Evolutionary conservation across 495 filamentous ascomycete species (phyloP), one percentile per base, ranked within the genome.

Genomic region (Chaetomium cochliodes): DNA sequence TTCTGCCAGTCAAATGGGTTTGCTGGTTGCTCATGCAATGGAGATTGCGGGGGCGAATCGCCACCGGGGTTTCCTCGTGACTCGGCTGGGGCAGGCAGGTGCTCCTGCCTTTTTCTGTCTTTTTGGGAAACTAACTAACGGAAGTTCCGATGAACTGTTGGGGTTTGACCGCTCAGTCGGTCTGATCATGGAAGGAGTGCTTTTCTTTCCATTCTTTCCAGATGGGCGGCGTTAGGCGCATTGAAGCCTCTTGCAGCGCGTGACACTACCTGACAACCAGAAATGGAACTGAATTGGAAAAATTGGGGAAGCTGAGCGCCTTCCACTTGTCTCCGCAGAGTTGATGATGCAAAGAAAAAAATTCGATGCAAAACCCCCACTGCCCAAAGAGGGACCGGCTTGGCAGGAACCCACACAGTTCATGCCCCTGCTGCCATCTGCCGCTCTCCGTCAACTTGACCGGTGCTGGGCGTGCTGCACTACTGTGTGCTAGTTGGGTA

Each of bases 1-100:
- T 60, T 63, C 58, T 30, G 64, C 62, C 62, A 63, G 63, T 69
- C 64, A 46, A 37, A 61, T 59, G 66, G 52, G 54, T 60, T 58
- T 51, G 60, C 26, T 68, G 63, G 66, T 65, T 64, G 50, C 67
- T 62, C 70, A 74, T 74, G 72, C 72, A 67, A 66, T 60, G 53
- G 65, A 68, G 69, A 72, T 72, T 68, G 66, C 65, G 58, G 59
- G 57, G 59, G 65, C 59, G 56, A 56, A 12, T 67, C 15, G 60
- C 59, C 60, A 60, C 57, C 44, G 33, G 55, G 1, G 3, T 42
- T 37, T 57, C 62, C 51, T 60, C 46, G 58, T 60, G 58, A 60
- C 58, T 51, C 26, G n/a, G 18, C 18, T 37, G 33, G 33, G 33
- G 3, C 8, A 30, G 42, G 28, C 55, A 23, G 20, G 18, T 30